These are phyloP conservation scores for Scalesia atractyloides DNA, from an alignment of 129 eudicot genomes.

Conservation along the genomic window DNA sequence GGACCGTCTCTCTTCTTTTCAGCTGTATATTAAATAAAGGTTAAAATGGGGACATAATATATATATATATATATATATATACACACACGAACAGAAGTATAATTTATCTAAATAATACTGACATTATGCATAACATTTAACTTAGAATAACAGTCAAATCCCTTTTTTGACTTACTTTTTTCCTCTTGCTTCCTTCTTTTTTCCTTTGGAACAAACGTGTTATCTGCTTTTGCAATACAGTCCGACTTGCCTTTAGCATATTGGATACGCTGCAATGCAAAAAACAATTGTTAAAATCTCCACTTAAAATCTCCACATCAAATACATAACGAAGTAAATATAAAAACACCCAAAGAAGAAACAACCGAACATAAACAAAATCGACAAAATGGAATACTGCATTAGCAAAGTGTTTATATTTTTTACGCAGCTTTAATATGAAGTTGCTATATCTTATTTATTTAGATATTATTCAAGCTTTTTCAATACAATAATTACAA, in stretches of 20 bases:
- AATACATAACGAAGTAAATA: neutral
- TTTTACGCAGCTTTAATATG: neutral
- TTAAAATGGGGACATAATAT: neutral
- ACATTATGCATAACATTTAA: neutral
- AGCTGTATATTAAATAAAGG: constrained; percentile 44
- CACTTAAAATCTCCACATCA: neutral
- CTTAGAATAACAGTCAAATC: neutral
- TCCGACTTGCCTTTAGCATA: constrained; percentile 89
- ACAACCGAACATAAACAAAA: neutral
- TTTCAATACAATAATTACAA: constrained; percentile 2
- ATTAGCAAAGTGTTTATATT: too few relatives aligned
- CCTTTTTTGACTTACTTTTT: constrained; percentile 48
- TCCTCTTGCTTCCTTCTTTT: constrained; percentile 91
- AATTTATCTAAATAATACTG: neutral
- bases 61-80: neutral
- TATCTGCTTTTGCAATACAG: constrained; percentile 94
- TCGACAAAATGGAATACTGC: neutral
- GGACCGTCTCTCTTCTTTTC: constrained; percentile 73
- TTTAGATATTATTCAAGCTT: neutral
- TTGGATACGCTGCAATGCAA: constrained; percentile 72
- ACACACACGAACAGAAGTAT: neutral
- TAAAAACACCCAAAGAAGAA: neutral
- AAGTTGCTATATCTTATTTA: neutral
- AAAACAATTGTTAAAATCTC: constrained; percentile 13
- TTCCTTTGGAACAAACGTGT: constrained; percentile 69